Conservation (phyloP, 108 stramenopile genomes). For the Stephanodiscus minutulus region DNA sequence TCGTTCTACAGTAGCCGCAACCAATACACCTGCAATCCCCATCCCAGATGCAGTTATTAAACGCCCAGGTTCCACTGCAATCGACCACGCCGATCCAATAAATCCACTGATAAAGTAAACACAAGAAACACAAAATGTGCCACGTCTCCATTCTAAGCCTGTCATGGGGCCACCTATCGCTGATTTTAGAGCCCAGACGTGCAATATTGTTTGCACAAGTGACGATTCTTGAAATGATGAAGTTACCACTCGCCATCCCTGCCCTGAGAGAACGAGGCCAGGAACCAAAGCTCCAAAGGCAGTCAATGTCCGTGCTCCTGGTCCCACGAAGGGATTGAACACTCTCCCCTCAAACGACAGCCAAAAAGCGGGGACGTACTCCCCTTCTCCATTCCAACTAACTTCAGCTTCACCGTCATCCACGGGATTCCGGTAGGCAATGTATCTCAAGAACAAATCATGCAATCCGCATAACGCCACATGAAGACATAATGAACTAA, state of each 20-base stretch:
- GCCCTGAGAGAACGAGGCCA: slow-evolving; percentile 42
- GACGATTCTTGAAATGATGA: slow-evolving; percentile 40
- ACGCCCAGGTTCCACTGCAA: slow-evolving; percentile 31
- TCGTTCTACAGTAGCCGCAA: slow-evolving; percentile 30
- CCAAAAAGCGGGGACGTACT: slow-evolving; percentile 44
- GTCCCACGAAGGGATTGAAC: slow-evolving; percentile 42
- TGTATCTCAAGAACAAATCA: slow-evolving; percentile 47
- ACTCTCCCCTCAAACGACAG: slow-evolving; percentile 45
- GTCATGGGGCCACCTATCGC: slow-evolving; percentile 22
- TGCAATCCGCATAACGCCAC: slow-evolving; percentile 40
- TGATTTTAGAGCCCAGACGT: slow-evolving; percentile 22
- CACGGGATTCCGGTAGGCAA: slow-evolving; percentile 37
- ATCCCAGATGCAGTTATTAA: slow-evolving; percentile 48
- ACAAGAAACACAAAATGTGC: slow-evolving; percentile 20
- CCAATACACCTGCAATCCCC: slow-evolving; percentile 44
- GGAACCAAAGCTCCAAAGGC: slow-evolving; percentile 51
- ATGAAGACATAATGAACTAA: slow-evolving; percentile 37
- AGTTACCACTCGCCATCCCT: slow-evolving; percentile 36
- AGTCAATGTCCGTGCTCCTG: slow-evolving; percentile 48
- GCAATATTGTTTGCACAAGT: slow-evolving; percentile 26
- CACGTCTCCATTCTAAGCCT: slow-evolving; percentile 41
- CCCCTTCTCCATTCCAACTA: slow-evolving; percentile 55
- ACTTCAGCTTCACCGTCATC: slow-evolving; percentile 19
- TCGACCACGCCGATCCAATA: slow-evolving; percentile 43
- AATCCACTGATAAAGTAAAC: slow-evolving; percentile 29